Percentiles rank a stretch among this genome's conserved stretches.
These are phyloP conservation scores for Didymellaceae sp. DNA, from an alignment of 2,329 filamentous ascomycete species.

Conservation along the genomic window DNA sequence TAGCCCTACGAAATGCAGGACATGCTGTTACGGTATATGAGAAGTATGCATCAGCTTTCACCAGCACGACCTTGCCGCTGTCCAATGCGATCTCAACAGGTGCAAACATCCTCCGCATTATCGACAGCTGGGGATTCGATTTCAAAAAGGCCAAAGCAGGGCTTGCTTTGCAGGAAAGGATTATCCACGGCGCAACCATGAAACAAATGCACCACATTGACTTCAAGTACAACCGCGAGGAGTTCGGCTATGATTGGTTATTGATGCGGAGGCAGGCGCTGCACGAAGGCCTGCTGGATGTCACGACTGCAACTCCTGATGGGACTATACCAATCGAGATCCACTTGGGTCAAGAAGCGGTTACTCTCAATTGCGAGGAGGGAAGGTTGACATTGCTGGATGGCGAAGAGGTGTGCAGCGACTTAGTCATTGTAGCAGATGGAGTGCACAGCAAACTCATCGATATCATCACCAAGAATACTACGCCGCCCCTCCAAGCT, in stretches of 20 bases:
- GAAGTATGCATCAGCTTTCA: constrained; percentile 63
- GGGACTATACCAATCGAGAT: neutral
- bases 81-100: constrained; percentile 9
- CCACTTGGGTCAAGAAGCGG: neutral
- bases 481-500: constrained; percentile 2
- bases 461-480: neutral
- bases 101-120: constrained; percentile 9
- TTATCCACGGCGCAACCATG: constrained; percentile 7
- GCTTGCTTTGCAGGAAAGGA: constrained; percentile 1
- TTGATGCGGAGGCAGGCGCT: constrained; percentile 12
- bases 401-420: neutral
- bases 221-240: constrained; percentile 9
- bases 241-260: constrained; percentile 11
- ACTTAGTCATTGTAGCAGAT: constrained; percentile 4
- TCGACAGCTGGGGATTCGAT: constrained; percentile 8
- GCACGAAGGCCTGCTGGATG: constrained; percentile 4
- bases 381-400: neutral
- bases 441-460: constrained; percentile 10
- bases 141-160: constrained; percentile 2
- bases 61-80: constrained; percentile 5
- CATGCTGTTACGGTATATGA: constrained; percentile 70
- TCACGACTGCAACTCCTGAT: neutral
- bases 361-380: neutral
- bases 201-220: constrained; percentile 9
- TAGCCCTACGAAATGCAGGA: constrained; percentile 60